phyloP scores from a whole-genome alignment of 768 basidiomycete species.

The Trametopsis cervina region DNA sequence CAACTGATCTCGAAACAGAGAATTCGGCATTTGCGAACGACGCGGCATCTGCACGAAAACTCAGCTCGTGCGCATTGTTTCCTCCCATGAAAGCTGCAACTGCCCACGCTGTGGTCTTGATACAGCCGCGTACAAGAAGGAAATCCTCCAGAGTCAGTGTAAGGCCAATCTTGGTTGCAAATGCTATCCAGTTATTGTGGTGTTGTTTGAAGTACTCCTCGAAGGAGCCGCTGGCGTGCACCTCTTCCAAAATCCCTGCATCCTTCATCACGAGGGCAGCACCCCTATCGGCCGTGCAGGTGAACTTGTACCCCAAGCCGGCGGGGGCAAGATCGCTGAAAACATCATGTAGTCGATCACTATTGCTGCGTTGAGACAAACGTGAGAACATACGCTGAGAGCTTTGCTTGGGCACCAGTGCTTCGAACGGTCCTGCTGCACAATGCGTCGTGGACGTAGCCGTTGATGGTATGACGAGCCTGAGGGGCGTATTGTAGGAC shows the following conservation, averaged over 20 bases:
- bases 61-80: background rate
- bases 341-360: background rate
- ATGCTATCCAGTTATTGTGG: constrained; percentile 7
- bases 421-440: background rate
- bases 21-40: background rate
- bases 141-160: constrained; percentile 6
- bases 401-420: background rate
- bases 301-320: constrained; percentile 5
- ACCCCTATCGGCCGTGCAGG: constrained; percentile 7
- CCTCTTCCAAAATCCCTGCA: background rate
- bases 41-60: background rate
- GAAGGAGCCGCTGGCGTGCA: constrained; percentile 5
- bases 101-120: constrained; percentile 12
- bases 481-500: background rate
- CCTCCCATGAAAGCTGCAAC: constrained; percentile 6
- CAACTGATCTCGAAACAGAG: background rate
- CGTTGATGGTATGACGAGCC: background rate
- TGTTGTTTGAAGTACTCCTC: constrained; percentile 8
- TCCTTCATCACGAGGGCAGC: constrained; percentile 7
- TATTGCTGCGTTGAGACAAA: background rate
- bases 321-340: too few species aligned
- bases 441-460: background rate
- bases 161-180: constrained; percentile 8
- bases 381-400: background rate
- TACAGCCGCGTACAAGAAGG: constrained; percentile 12